Conservation (phyloP, 83 land plant genomes). For the Picea engelmannii region DNA sequence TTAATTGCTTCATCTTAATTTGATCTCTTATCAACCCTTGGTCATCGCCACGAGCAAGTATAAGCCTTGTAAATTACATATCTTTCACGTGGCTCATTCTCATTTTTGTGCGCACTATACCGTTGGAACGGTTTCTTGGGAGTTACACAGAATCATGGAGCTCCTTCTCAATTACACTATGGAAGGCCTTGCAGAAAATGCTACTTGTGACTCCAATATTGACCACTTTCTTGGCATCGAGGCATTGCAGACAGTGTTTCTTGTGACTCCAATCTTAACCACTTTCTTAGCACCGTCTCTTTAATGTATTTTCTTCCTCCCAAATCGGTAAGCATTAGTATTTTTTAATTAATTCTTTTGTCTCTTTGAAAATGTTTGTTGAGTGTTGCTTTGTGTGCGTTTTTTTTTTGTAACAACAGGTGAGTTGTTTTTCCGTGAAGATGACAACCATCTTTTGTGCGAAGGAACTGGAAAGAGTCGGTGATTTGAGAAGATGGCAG, state of each 20-base stretch:
- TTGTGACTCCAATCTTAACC: conserved; percentile 67
- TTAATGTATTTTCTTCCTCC: conserved; percentile 48
- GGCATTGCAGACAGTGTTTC: conserved; percentile 57
- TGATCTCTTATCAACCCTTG: too few species aligned
- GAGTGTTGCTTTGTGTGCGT: too few species aligned
- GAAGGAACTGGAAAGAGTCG: conserved; percentile 53
- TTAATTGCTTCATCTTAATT: too few species aligned
- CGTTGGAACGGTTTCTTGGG: conserved; percentile 32
- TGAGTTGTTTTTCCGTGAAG: conserved; percentile 72
- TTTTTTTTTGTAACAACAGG: conserved; percentile 38
- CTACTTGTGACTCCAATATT: too few species aligned
- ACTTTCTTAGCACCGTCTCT: conserved; percentile 49
- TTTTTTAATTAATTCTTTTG: too few species aligned
- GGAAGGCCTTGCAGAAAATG: conserved; percentile 22
- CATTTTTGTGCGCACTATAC: conserved; percentile 84
- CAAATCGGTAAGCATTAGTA: conserved; percentile 52
- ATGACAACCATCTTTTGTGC: conserved; percentile 81
- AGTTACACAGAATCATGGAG: conserved; percentile 46
- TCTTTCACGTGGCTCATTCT: too few species aligned
- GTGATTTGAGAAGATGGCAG: conserved; percentile 78
- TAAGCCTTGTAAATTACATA: too few species aligned
- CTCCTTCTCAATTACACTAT: conserved; percentile 65
- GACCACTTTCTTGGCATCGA: background rate
- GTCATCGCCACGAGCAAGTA: too few species aligned
- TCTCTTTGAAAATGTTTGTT: too few species aligned